Evolutionary conservation across 768 basidiomycete genomes (phyloP).

Genomic region (Auriscalpium vulgare): DNA sequence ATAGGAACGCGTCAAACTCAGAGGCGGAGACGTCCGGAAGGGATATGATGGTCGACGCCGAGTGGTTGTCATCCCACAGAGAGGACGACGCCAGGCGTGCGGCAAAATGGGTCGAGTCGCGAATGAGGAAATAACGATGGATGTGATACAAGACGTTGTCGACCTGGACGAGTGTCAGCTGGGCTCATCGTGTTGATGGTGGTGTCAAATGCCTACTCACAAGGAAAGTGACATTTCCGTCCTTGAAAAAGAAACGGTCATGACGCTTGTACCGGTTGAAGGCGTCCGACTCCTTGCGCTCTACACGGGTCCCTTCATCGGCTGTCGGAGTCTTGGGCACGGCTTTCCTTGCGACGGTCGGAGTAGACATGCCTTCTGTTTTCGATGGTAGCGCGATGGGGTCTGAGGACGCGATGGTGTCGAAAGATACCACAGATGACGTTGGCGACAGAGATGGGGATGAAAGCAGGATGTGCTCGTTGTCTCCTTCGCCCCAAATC

Average conservation of each 20-base stretch:
- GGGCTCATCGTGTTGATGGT: neutral
- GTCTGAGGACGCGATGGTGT: neutral
- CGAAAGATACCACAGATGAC: neutral
- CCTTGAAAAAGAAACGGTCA: neutral
- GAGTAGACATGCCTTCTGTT: neutral
- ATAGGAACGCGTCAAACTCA: conserved; percentile 1
- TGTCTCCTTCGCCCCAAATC: too few species aligned
- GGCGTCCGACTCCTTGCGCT: too few species aligned
- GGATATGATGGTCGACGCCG: neutral
- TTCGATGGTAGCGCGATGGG: neutral
- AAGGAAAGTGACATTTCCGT: neutral
- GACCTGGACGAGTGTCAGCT: conserved; percentile 1
- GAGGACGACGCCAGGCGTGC: neutral
- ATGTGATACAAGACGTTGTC: conserved; percentile 8
- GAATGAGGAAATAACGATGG: conserved; percentile 24
- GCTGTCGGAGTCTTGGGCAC: neutral
- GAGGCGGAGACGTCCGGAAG: neutral
- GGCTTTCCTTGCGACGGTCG: neutral
- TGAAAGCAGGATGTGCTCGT: too few species aligned
- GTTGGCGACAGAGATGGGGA: neutral
- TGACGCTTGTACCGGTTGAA: neutral
- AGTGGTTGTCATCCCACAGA: neutral
- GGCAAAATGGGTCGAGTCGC: conserved; percentile 15
- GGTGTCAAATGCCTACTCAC: neutral
- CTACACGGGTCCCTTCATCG: neutral